Evolutionary conservation across 2,329 filamentous ascomycete species (phyloP).

Genomic region (Exophiala sideris): DNA sequence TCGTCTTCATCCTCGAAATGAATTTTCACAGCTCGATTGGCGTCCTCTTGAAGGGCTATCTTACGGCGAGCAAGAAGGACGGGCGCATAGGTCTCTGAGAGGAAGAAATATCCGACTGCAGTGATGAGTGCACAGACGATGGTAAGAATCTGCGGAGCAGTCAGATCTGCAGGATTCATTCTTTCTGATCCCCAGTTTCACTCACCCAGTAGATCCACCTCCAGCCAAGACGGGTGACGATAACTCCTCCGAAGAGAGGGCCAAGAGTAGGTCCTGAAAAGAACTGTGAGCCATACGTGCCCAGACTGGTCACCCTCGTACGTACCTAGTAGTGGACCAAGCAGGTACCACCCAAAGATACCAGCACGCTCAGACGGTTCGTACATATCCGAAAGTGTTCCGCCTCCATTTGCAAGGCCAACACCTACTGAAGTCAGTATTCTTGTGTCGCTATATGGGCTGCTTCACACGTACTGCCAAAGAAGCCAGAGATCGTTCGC

Average conservation of each 20-base stretch:
- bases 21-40: slow-evolving; percentile 13
- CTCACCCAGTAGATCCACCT: slow-evolving; percentile 49
- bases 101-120: slow-evolving; percentile 54
- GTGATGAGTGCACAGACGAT: slow-evolving; percentile 49
- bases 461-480: slow-evolving; percentile 36
- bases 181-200: slow-evolving; percentile 43
- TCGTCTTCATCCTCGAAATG: slow-evolving; percentile 22
- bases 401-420: slow-evolving; percentile 26
- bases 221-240: slow-evolving; percentile 46
- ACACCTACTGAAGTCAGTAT: slow-evolving; percentile 31
- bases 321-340: slow-evolving; percentile 20
- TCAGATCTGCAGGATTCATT: slow-evolving; percentile 24
- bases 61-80: slow-evolving; percentile 56
- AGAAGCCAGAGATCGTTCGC: slow-evolving; percentile 48
- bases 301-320: background rate
- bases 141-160: slow-evolving; percentile 42
- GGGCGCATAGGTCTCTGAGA: slow-evolving; percentile 60
- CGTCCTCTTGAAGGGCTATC: slow-evolving; percentile 46
- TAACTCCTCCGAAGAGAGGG: slow-evolving; percentile 43
- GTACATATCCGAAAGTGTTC: slow-evolving; percentile 27
- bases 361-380: slow-evolving; percentile 23
- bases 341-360: slow-evolving; percentile 25
- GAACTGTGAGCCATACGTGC: background rate
- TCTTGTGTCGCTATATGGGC: background rate
- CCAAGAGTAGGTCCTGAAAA: slow-evolving; percentile 19